Percentiles rank a stretch among this genome's conserved stretches.
Evolutionary conservation across 2,329 filamentous ascomycete genomes (phyloP).

Genomic region (Hypocreales sp.): DNA sequence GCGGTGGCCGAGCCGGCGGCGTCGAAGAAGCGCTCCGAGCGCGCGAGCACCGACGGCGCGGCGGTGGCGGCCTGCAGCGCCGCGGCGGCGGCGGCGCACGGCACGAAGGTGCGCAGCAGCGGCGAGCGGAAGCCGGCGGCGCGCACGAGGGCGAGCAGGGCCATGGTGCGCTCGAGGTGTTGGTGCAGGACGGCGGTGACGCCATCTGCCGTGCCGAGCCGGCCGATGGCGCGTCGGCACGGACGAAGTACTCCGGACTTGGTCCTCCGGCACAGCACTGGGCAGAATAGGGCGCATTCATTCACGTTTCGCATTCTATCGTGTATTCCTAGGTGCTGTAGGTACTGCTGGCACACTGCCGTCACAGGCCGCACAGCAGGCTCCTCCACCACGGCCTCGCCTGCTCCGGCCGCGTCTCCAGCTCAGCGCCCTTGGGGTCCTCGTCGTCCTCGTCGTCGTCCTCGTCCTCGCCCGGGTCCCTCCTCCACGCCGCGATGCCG

Average conservation of each 20-base stretch:
- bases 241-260: too few species aligned
- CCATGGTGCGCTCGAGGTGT: constrained; percentile 9
- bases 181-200: neutral
- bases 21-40: constrained; percentile 55
- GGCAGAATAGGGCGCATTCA: too few species aligned
- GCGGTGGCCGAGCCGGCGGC: constrained; percentile 51
- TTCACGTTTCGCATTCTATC: too few species aligned
- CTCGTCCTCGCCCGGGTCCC: constrained; percentile 1
- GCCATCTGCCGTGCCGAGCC: too few species aligned
- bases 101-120: constrained; percentile 46
- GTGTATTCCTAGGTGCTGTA: too few species aligned
- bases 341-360: too few species aligned
- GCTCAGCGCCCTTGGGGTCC: constrained; percentile 2
- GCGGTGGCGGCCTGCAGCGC: constrained; percentile 47
- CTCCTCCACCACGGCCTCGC: constrained; percentile 9
- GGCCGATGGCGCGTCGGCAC: too few species aligned
- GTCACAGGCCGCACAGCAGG: constrained; percentile 13
- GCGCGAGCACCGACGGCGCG: constrained; percentile 41
- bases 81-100: constrained; percentile 45
- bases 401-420: neutral
- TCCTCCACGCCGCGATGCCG: constrained; percentile 13
- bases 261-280: too few species aligned
- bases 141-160: constrained; percentile 33
- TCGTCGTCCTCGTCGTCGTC: constrained; percentile 10
- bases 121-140: constrained; percentile 46